Percentiles rank a stretch among this genome's conserved stretches.
Conservation (phyloP, 2,329 filamentous ascomycete genomes). For the Apiospora sp. region DNA sequence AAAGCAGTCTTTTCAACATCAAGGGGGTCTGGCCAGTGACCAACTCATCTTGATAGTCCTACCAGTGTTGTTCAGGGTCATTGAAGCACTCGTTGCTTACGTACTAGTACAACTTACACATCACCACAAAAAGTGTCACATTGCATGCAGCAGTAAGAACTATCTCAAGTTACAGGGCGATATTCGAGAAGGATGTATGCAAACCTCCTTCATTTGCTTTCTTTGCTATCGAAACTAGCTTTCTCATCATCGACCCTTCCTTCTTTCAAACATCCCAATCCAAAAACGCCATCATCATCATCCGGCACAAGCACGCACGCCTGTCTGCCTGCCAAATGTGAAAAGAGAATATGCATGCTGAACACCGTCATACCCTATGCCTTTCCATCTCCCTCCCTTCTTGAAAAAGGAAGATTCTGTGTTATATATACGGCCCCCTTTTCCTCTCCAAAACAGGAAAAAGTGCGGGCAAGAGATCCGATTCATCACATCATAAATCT, state of each 20-base stretch:
- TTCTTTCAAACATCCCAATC: neutral
- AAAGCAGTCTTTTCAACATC: no score
- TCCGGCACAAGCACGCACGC: neutral
- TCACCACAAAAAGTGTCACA: neutral
- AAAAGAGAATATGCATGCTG: neutral
- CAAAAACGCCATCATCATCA: constrained; percentile 14
- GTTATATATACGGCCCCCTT: neutral
- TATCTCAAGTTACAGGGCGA: neutral
- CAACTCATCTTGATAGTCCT: no score
- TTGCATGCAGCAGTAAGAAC: neutral
- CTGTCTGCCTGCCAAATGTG: neutral
- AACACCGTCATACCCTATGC: neutral
- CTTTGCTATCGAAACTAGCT: neutral
- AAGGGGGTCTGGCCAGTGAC: no score
- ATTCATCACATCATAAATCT: constrained; percentile 20
- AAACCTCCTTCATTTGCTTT: neutral
- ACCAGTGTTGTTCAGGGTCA: no score
- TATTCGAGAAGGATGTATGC: neutral
- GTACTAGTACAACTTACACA: no score
- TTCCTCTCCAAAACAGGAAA: neutral
- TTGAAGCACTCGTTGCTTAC: neutral
- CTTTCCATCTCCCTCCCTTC: neutral
- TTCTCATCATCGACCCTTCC: neutral
- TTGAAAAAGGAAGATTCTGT: neutral
- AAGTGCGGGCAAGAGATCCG: constrained; percentile 1